A percentile compares a stretch with the other conserved stretches of the same genome.
Conservation (phyloP, 2,329 filamentous ascomycete species). For the Colletotrichum sp. region DNA sequence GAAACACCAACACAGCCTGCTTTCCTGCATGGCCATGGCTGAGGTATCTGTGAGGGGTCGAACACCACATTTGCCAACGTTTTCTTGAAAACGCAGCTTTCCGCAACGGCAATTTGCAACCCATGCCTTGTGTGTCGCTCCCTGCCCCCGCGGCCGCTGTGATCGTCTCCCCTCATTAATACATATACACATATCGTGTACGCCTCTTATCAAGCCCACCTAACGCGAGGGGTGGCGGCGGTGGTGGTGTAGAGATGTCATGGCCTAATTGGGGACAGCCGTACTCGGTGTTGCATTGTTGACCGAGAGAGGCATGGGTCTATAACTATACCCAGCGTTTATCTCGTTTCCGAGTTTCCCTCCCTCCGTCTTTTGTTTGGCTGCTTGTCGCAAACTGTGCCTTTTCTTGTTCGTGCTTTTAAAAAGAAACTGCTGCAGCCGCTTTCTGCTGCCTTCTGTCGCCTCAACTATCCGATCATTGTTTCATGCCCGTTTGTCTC, state of each 20-base stretch:
- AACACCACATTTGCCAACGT: background rate
- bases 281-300: background rate
- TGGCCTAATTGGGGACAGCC: conserved; percentile 4
- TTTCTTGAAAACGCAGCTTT: conserved; percentile 10
- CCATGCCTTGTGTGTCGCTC: background rate
- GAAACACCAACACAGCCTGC: background rate
- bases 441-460: background rate
- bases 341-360: background rate
- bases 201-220: conserved; percentile 2
- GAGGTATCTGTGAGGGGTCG: background rate
- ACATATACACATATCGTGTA: background rate
- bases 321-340: background rate
- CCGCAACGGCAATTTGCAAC: background rate
- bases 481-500: background rate
- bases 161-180: background rate
- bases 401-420: background rate
- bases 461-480: background rate
- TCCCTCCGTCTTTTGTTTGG: background rate
- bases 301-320: background rate
- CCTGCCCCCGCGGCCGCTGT: background rate
- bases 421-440: background rate
- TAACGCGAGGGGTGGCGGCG: background rate
- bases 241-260: background rate
- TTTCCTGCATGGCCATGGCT: background rate
- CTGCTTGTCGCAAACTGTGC: background rate